Conservation (phyloP, 1,284 basidiomycete genomes). For the Sanghuangporus sanghuang region DNA sequence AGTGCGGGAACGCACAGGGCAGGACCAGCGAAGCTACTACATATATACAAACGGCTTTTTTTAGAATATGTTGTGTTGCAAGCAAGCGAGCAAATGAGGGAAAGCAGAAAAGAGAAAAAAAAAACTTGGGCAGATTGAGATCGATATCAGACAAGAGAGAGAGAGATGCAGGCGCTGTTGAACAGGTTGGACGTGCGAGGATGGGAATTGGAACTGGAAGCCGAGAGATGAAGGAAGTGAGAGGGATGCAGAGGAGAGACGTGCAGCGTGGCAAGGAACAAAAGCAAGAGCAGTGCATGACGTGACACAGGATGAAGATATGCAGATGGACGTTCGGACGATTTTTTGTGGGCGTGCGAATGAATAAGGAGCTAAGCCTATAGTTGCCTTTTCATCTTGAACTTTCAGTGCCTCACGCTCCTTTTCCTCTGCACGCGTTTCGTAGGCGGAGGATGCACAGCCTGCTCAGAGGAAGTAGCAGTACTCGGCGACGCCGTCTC, state of each 20-base stretch:
- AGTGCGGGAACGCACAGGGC: too few relatives aligned
- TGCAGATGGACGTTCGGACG: background rate
- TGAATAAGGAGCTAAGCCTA: too few relatives aligned
- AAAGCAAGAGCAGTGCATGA: background rate
- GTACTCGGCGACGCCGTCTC: slow-evolving; percentile 44
- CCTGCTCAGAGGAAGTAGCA: slow-evolving; percentile 39
- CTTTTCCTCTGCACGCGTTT: slow-evolving; percentile 11
- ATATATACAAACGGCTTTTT: too few relatives aligned
- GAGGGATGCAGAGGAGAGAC: background rate
- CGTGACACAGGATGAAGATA: background rate
- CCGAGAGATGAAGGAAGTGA: background rate
- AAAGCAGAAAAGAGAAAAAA: too few relatives aligned
- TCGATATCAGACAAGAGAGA: too few relatives aligned
- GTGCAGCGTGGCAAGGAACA: background rate
- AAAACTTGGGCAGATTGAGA: too few relatives aligned
- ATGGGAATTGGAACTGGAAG: slow-evolving; percentile 19
- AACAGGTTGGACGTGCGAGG: slow-evolving; percentile 7
- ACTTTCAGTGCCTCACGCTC: slow-evolving; percentile 38
- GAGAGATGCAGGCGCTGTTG: too few relatives aligned
- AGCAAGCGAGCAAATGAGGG: too few relatives aligned
- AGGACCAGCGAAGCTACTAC: too few relatives aligned
- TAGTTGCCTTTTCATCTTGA: background rate
- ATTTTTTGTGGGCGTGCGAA: background rate
- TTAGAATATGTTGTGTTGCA: too few relatives aligned
- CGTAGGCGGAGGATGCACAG: slow-evolving; percentile 31